These are phyloP conservation scores for Poa annua DNA, from an alignment of 176 grass and related monocot species.

Conservation along the genomic window DNA sequence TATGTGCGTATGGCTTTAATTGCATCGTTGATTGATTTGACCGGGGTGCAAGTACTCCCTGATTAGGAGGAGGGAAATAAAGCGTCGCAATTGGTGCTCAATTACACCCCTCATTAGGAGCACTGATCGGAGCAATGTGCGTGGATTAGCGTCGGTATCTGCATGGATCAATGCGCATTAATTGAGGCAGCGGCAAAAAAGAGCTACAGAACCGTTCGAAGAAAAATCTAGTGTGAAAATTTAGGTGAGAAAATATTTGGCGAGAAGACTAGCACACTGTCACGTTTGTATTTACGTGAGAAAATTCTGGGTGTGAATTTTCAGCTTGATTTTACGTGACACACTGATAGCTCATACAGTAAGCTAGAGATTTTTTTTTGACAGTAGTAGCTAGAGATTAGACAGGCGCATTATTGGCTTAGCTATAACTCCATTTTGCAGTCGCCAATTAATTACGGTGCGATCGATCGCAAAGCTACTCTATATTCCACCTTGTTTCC, in stretches of 20 bases:
- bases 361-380: no score
- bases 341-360: no score
- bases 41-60: neutral
- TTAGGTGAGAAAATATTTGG: neutral
- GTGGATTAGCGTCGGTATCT: constrained; percentile 17
- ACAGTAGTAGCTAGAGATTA: no score
- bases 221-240: neutral
- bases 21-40: constrained; percentile 25
- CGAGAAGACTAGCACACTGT: neutral
- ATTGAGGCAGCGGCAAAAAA: constrained; percentile 6
- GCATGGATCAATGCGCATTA: constrained; percentile 49
- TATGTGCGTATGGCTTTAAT: neutral
- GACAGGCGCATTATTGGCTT: no score
- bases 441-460: no score
- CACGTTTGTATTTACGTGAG: neutral
- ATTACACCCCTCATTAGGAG: neutral
- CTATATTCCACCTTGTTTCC: neutral
- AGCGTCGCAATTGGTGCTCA: constrained; percentile 7
- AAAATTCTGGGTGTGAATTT: neutral
- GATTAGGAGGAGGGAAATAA: neutral
- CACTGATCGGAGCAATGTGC: neutral
- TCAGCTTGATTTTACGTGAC: neutral
- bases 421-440: no score
- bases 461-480: no score
- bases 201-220: neutral